A percentile compares a stretch with the other conserved stretches of the same genome.
phyloP scores from a whole-genome alignment of 106 monocot species.

The Cymbidium sinense region DNA sequence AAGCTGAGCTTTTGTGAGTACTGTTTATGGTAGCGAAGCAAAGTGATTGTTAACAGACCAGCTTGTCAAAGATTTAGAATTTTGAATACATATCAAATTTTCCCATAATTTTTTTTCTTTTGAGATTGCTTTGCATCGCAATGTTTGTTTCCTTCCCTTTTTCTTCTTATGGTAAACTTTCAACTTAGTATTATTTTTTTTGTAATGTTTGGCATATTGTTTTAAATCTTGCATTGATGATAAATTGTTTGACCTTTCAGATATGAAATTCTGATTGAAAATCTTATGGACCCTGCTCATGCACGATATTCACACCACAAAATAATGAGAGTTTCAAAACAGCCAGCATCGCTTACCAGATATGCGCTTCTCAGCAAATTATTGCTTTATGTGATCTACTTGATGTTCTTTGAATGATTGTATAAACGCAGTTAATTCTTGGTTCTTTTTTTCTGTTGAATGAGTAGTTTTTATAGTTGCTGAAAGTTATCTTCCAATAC shows the following conservation, averaged over 20 bases:
- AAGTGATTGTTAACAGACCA: neutral
- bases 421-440: neutral
- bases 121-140: neutral
- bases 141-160: neutral
- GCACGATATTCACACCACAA: slow-evolving; percentile 81
- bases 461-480: neutral
- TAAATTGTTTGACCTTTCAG: slow-evolving; percentile 30
- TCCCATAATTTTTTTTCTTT: neutral
- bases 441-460: neutral
- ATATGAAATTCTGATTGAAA: slow-evolving; percentile 84
- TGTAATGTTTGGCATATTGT: neutral
- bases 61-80: neutral
- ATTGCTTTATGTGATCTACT: neutral
- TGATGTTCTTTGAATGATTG: slow-evolving; percentile 1
- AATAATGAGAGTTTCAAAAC: slow-evolving; percentile 51
- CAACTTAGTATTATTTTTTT: neutral
- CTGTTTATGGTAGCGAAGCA: too few species aligned
- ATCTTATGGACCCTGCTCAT: slow-evolving; percentile 98
- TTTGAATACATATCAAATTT: neutral
- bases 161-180: neutral
- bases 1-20: too few species aligned
- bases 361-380: slow-evolving; percentile 33
- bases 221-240: neutral
- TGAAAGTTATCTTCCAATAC: neutral
- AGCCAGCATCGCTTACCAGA: slow-evolving; percentile 27